phyloP scores from a whole-genome alignment of 139 green algal species.

The Coelastrella sp. region DNA sequence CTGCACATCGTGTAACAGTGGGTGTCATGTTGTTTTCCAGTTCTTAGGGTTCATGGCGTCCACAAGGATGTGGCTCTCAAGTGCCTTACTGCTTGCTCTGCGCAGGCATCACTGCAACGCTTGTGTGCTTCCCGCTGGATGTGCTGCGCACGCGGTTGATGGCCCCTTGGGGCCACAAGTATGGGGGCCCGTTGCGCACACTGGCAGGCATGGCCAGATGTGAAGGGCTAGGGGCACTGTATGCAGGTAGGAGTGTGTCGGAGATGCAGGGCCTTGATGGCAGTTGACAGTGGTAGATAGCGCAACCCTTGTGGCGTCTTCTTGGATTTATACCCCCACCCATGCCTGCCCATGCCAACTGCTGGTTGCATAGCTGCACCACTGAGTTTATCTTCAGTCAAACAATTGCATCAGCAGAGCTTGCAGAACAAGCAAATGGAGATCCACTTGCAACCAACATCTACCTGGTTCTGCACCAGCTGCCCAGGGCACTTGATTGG shows the following conservation, averaged over 20 bases:
- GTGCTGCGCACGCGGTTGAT: conserved; percentile 81
- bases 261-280: not conserved
- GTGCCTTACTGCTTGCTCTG: not conserved
- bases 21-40: too few relatives aligned
- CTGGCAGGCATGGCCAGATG: conserved; percentile 63
- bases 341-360: not conserved
- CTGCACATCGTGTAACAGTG: too few relatives aligned
- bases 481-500: too few relatives aligned
- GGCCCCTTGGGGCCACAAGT: conserved; percentile 53
- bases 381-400: too few relatives aligned
- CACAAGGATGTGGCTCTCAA: too few relatives aligned
- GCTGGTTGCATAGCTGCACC: not conserved
- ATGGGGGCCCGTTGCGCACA: conserved; percentile 62
- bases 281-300: not conserved
- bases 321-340: too few relatives aligned
- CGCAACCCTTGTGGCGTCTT: too few relatives aligned
- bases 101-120: conserved; percentile 74
- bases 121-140: conserved; percentile 86
- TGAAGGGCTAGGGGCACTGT: conserved; percentile 77
- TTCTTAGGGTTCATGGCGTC: too few relatives aligned
- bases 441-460: too few relatives aligned
- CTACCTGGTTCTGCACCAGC: too few relatives aligned
- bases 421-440: too few relatives aligned
- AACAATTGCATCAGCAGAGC: too few relatives aligned
- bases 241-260: conserved; percentile 58